Evolutionary conservation across 345 rosid genomes (phyloP).

Genomic region (Corymbia maculata): DNA sequence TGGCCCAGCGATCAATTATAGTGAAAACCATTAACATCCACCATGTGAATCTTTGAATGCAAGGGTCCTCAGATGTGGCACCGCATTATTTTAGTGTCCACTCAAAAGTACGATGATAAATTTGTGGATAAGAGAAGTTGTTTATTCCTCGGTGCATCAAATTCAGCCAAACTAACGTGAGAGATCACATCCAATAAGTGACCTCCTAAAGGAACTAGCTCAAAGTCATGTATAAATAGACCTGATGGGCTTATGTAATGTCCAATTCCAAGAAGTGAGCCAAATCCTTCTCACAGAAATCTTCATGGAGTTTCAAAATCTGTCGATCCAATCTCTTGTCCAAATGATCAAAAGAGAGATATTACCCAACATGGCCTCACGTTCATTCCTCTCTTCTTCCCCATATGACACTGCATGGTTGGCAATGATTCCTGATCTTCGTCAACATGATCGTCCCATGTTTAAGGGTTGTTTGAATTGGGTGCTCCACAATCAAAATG

Average conservation of each 20-base stretch:
- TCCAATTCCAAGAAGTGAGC: not conserved
- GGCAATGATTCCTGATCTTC: not conserved
- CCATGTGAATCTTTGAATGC: no score
- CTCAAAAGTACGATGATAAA: no score
- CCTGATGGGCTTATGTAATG: not conserved
- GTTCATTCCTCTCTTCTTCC: not conserved
- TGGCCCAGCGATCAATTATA: no score
- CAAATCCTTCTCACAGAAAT: no score
- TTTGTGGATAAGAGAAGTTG: no score
- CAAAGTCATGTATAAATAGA: not conserved
- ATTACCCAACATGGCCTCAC: not conserved
- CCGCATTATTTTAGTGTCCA: no score
- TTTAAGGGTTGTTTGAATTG: conserved; percentile 18
- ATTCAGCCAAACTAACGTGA: not conserved
- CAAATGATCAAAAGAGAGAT: no score
- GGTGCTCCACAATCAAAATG: conserved; percentile 37
- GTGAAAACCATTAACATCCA: no score
- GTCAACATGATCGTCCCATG: not conserved
- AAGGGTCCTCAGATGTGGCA: no score
- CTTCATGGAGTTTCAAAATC: conserved; percentile 1
- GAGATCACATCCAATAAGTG: no score
- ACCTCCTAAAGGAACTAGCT: not conserved
- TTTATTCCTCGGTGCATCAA: no score
- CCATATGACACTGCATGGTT: not conserved
- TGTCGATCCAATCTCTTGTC: conserved; percentile 6